Evolutionary conservation across 306 rosid genomes (phyloP).

Genomic region (Trifolium pratense): DNA sequence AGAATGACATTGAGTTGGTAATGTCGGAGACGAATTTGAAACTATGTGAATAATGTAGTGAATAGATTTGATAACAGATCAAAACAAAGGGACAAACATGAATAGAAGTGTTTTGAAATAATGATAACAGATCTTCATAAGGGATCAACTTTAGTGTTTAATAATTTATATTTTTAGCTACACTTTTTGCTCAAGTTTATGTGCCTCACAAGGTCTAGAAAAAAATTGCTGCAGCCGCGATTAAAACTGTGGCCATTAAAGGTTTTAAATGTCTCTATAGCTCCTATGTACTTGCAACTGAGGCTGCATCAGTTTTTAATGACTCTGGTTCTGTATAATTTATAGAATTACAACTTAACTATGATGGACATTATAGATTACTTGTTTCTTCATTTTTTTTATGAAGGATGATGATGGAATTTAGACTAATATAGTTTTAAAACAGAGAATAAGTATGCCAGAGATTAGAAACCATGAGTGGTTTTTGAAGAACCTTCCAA

Average conservation of each 20-base stretch:
- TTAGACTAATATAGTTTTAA: constrained; percentile 26
- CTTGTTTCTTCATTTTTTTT: constrained; percentile 24
- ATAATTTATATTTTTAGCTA: background rate
- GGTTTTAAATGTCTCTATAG: background rate
- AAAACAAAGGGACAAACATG: too few species aligned
- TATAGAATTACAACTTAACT: background rate
- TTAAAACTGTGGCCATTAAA: background rate
- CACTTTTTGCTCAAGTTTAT: background rate
- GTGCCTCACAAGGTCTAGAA: too few species aligned
- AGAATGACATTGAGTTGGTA: too few species aligned
- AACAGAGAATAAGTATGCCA: constrained; percentile 87
- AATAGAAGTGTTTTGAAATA: too few species aligned
- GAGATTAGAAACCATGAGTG: constrained; percentile 91
- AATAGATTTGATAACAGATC: too few species aligned
- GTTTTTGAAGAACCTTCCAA: constrained; percentile 90
- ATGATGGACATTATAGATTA: background rate
- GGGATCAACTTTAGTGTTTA: too few species aligned
- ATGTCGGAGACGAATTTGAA: too few species aligned
- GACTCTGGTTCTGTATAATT: too few species aligned
- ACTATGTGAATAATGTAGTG: too few species aligned
- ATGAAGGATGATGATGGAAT: constrained; percentile 11
- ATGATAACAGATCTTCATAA: too few species aligned
- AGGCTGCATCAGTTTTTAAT: background rate
- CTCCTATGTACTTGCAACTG: background rate
- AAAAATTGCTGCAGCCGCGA: background rate